Conservation (phyloP, 83 land plant species). For the Larix sibirica region DNA sequence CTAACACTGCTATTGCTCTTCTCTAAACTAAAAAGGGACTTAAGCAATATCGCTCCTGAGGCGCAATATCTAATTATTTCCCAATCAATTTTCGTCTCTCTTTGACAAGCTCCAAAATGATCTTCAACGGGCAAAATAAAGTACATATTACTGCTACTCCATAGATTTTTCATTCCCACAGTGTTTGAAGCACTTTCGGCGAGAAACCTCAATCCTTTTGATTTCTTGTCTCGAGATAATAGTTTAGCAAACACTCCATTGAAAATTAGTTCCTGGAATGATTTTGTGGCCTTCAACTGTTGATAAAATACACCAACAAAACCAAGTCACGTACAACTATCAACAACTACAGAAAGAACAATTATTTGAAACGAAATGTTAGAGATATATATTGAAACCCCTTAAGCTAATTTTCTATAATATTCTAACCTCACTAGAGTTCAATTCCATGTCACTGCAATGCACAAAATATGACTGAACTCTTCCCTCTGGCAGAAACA, state of each 20-base stretch:
- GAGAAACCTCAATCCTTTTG: too few relatives aligned
- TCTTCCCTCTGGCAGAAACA: slow-evolving; percentile 49
- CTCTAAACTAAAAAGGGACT: too few relatives aligned
- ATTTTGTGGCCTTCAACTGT: slow-evolving; percentile 59
- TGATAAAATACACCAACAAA: slow-evolving; percentile 6
- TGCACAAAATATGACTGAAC: slow-evolving; percentile 53
- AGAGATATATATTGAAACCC: neutral
- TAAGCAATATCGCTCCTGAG: too few relatives aligned
- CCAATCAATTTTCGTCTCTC: neutral
- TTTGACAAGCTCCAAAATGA: neutral
- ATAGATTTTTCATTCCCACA: too few relatives aligned
- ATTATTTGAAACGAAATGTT: neutral
- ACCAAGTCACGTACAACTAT: too few relatives aligned
- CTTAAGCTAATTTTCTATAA: neutral
- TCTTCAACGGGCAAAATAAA: too few relatives aligned
- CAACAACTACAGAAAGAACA: neutral
- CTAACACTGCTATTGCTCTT: neutral
- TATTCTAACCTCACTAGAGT: slow-evolving; percentile 53
- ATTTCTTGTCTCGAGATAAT: too few relatives aligned
- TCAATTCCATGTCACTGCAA: slow-evolving; percentile 48
- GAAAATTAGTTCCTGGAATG: too few relatives aligned
- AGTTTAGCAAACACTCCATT: too few relatives aligned
- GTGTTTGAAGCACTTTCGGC: too few relatives aligned
- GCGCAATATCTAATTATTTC: neutral
- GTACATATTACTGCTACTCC: too few relatives aligned